Evolutionary conservation across 2,329 filamentous ascomycete genomes (phyloP), one percentile per base, ranked within the genome.

Genomic region (Westerdykella aurantiaca): DNA sequence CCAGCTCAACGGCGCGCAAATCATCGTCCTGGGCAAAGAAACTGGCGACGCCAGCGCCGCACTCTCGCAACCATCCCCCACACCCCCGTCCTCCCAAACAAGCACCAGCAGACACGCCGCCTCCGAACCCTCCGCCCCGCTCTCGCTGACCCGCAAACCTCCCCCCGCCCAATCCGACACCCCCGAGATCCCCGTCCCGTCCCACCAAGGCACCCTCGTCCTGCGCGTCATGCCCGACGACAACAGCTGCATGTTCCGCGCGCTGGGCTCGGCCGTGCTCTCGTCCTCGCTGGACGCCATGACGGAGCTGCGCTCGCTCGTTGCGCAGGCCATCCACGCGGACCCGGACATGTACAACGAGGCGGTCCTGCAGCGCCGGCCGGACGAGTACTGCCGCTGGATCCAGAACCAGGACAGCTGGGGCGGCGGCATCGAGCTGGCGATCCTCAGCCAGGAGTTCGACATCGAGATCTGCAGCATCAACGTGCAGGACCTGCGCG

Each of bases 201-300:
- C 75, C 22, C 75, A 79, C 39, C 70, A 70, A 25, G 79, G 78
- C 38, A 78, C 74, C 1, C 66, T 79, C 14, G 85, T 94, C 7
- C 78, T 96, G 14, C 84, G 91, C 12, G 87, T 97, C 40, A 96
- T 97, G 91, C 88, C 90, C 4, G 91, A 96, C 61, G 91, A 97
- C 67, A 96, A 96, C 68, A 88, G 83, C 46, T 97, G 91, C 69
- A 82, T 97, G 58, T 97, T 96, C 68, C 86, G 89, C 22, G 90
- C 91, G 0, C 82, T 97, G 38, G 86, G 87, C 13, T 85, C 83
- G 42, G 86, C 86, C 3, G 76, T 95, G n/a, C 79, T 88, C 39
- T 78, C 80, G 25, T 63, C 65, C 9, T 73, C 74, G 1, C 75
- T 85, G 55, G 81, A 84, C 50, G 74, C 76, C 7, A 85, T 86